Conservation (phyloP, 2,329 filamentous ascomycete species). For the Pseudocercospora vitis region DNA sequence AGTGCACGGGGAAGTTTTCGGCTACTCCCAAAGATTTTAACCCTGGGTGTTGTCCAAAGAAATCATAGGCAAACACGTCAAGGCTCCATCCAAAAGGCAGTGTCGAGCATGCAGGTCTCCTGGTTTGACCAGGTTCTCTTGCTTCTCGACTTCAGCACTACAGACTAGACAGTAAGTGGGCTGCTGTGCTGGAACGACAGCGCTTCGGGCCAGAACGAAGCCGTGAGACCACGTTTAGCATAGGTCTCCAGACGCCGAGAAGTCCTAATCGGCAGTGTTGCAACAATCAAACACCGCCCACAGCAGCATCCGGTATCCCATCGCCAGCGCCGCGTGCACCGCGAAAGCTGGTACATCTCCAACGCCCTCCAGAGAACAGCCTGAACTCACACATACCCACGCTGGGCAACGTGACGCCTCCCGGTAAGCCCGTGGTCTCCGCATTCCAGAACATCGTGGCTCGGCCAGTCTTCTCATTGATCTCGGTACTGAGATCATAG, state of each 20-base stretch:
- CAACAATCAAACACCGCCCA: neutral
- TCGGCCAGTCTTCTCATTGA: slow-evolving; percentile 13
- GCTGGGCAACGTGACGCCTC: slow-evolving; percentile 6
- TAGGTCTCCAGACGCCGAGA: neutral
- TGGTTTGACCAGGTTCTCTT: neutral
- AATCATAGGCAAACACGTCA: neutral
- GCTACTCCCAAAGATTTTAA: slow-evolving; percentile 1
- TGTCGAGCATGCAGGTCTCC: neutral
- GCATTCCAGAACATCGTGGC: slow-evolving; percentile 15
- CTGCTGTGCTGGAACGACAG: too few species aligned
- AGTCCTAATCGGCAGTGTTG: neutral
- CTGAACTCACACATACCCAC: slow-evolving; percentile 14
- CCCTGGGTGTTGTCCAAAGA: neutral
- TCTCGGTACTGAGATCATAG: slow-evolving; percentile 13
- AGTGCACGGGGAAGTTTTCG: neutral
- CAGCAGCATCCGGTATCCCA: slow-evolving; percentile 4
- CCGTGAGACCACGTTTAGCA: too few species aligned
- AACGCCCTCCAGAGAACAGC: slow-evolving; percentile 8
- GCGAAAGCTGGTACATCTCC: slow-evolving; percentile 12
- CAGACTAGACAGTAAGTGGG: too few species aligned
- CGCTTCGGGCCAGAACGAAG: neutral
- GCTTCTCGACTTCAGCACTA: too few species aligned
- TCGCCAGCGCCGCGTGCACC: slow-evolving; percentile 9
- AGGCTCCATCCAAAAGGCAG: neutral
- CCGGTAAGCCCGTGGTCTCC: slow-evolving; percentile 7